phyloP scores from a whole-genome alignment of 345 rosid genomes.

The Salix koriyanagi region DNA sequence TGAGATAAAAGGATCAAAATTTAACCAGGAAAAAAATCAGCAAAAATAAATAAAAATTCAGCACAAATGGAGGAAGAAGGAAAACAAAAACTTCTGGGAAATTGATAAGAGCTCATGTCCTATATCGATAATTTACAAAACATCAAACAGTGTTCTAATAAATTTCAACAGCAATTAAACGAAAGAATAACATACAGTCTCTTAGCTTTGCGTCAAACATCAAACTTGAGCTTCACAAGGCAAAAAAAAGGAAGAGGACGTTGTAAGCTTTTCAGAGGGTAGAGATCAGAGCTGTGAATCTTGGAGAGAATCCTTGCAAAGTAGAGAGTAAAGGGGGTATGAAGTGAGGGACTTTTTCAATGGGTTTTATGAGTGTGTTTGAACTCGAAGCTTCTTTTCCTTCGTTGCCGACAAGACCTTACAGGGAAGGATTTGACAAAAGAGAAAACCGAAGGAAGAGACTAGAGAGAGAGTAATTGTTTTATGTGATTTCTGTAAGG shows the following conservation, averaged over 20 bases:
- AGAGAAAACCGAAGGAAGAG: not conserved
- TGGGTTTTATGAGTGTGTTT: not conserved
- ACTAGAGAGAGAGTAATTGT: not conserved
- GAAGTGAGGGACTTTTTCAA: not conserved
- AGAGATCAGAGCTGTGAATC: not conserved
- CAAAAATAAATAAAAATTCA: not conserved
- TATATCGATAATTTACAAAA: not conserved
- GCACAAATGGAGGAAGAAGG: not conserved
- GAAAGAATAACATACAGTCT: not conserved
- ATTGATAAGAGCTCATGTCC: not conserved
- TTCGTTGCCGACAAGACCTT: conserved; percentile 11
- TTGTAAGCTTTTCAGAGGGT: not conserved
- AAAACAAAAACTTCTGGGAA: not conserved
- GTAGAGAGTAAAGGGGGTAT: not conserved
- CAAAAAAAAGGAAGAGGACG: not conserved
- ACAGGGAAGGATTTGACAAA: not conserved
- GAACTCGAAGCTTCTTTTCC: not conserved
- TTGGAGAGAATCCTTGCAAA: not conserved
- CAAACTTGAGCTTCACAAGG: not conserved
- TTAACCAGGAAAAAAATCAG: not conserved
- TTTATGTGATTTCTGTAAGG: not conserved
- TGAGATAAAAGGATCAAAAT: not conserved
- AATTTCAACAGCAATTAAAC: not conserved
- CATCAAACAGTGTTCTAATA: not conserved
- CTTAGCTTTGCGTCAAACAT: not conserved